Base-by-base conservation (phyloP, 1,284 basidiomycete genomes). In the Ceratobasidium sp. region DNA sequence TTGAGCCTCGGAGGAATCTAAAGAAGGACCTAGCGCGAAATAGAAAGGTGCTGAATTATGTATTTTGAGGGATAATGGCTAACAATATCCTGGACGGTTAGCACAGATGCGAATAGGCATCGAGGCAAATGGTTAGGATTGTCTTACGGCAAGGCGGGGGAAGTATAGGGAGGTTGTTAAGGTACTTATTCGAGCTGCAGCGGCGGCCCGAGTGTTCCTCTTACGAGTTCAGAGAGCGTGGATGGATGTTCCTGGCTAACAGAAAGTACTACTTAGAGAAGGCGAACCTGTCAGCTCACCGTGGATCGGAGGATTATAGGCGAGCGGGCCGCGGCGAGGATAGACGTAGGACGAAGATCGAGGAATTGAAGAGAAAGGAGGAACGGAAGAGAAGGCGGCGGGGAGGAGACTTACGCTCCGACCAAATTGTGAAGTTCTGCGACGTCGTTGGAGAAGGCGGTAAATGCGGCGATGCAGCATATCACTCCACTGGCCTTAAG, bases 401-500 rank as follows among this genome's bases (percentile, higher is more conserved):
- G 19, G 44, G 41, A 51, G 45, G 33, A 54, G 64, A 66, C 64
- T 51, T 44, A 66, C 64, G 64, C 64, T 66, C 64, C 64, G 36
- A 50, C 64, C 27, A 50, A 66, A 50, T 14, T 84, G 65, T 91
- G 84, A 59, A 93, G 81, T 75, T 91, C 88, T 31, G 87, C 86
- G 27, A 89, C 82, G 54, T 88, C 92, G 64, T 86, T 85, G 80
- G 92, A 93, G 84, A 88, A 93, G n/a, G 91, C 92, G 78, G 91
- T 81, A 76, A 88, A 81, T 0, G 90, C 91, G 27, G 92, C 91
- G 71, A 90, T 76, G 73, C 91, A 86, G 48, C 95, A 95, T 45
- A 94, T 82, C 1, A 82, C 89, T 73, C 95, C 95, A 63, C 94
- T 95, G 3, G 91, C 92, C 79, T 88, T 91, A 80, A 66, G 73